A percentile compares a stretch with the other conserved stretches of the same genome.
These are phyloP conservation scores for Cystofilobasidium ferigula DNA, from an alignment of 768 basidiomycete genomes.

Conservation along the genomic window DNA sequence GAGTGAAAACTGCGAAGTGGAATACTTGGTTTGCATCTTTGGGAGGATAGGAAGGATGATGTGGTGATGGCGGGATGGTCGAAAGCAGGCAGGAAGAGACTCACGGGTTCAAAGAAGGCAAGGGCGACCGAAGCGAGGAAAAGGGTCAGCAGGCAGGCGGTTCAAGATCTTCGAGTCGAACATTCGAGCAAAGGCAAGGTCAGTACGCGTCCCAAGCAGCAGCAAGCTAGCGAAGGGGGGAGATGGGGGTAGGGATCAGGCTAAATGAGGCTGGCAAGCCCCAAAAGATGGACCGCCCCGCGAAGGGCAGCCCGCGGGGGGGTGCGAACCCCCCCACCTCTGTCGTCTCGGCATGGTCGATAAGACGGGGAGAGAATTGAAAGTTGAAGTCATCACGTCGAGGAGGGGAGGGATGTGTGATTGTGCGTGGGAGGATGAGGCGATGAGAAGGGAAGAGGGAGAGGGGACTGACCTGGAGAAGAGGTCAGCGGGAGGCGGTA, in stretches of 20 bases:
- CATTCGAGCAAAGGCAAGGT: background rate
- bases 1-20: conserved; percentile 26
- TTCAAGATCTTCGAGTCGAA: too few relatives aligned
- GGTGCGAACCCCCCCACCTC: conserved; percentile 26
- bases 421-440: background rate
- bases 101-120: background rate
- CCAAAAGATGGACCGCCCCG: conserved; percentile 17
- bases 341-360: conserved; percentile 29
- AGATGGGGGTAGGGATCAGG: conserved; percentile 20
- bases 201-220: background rate
- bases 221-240: background rate
- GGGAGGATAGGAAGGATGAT: background rate
- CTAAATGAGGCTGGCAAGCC: conserved; percentile 29
- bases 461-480: background rate
- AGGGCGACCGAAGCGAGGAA: background rate
- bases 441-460: background rate
- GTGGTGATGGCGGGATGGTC: background rate
- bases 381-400: conserved; percentile 27
- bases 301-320: conserved; percentile 8
- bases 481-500: background rate
- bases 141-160: background rate
- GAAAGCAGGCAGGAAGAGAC: background rate
- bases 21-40: conserved; percentile 6
- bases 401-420: conserved; percentile 5
- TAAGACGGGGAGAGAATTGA: conserved; percentile 28